These are phyloP conservation scores for Apiospora rasikravindrae DNA, from an alignment of 2,329 filamentous ascomycete species.

Conservation along the genomic window DNA sequence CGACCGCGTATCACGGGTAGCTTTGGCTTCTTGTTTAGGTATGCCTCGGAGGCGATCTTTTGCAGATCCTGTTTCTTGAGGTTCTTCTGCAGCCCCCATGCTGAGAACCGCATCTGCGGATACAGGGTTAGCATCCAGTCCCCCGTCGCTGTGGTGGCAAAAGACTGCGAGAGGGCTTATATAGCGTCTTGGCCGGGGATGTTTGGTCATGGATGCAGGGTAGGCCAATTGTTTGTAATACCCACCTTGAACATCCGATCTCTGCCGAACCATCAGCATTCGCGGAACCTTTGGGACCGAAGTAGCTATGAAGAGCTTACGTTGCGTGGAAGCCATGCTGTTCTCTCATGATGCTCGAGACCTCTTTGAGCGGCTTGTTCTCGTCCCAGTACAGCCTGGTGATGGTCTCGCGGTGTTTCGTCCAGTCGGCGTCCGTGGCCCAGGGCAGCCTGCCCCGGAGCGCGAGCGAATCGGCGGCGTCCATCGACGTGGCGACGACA, in stretches of 20 bases:
- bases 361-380: conserved; percentile 28
- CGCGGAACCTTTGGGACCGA: no score
- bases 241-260: conserved; percentile 23
- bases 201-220: neutral
- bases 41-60: conserved; percentile 16
- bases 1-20: conserved; percentile 22
- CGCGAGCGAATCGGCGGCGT: neutral
- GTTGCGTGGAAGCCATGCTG: conserved; percentile 30
- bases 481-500: neutral
- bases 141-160: neutral
- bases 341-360: conserved; percentile 28
- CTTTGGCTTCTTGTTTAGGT: neutral
- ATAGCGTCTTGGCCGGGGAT: neutral
- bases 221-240: neutral
- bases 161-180: neutral
- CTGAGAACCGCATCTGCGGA: conserved; percentile 21
- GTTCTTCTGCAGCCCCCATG: conserved; percentile 30
- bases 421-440: conserved; percentile 28
- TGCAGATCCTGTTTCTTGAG: conserved; percentile 30
- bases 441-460: conserved; percentile 14
- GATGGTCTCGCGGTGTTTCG: conserved; percentile 26
- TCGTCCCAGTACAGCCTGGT: conserved; percentile 30
- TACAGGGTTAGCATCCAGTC: neutral
- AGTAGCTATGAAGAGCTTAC: conserved; percentile 21
- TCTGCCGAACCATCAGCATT: conserved; percentile 15